phyloP scores from a whole-genome alignment of 805 yeast genomes.

The Tetrapisispora namnaoensis region DNA sequence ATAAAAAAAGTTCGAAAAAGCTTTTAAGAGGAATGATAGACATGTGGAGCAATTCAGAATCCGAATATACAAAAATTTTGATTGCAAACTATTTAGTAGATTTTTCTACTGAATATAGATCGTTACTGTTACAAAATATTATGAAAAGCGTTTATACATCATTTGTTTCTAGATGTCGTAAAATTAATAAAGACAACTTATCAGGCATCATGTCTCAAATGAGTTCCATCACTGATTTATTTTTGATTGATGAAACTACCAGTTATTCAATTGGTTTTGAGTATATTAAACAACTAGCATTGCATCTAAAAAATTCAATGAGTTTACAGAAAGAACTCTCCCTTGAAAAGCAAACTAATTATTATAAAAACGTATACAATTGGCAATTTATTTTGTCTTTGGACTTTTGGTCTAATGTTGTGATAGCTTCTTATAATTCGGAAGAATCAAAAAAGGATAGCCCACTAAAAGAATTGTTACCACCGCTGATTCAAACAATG shows the following conservation, averaged over 20 bases:
- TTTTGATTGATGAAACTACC: conserved; percentile 58
- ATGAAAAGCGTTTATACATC: conserved; percentile 67
- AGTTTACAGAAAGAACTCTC: conserved; percentile 42
- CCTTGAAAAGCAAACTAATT: conserved; percentile 44
- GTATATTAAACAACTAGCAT: conserved; percentile 84
- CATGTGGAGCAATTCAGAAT: conserved; percentile 68
- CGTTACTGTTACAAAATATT: conserved; percentile 56
- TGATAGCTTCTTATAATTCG: conserved; percentile 59
- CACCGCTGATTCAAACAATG: conserved; percentile 92
- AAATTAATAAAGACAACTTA: conserved; percentile 74
- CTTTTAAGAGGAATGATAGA: conserved; percentile 54
- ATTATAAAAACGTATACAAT: conserved; percentile 79
- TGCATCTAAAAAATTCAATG: conserved; percentile 77
- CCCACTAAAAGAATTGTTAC: conserved; percentile 71
- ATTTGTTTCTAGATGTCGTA: conserved; percentile 69
- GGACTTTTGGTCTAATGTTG: conserved; percentile 92
- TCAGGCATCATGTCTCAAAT: conserved; percentile 43
- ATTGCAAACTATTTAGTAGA: conserved; percentile 79
- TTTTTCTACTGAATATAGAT: conserved; percentile 59
- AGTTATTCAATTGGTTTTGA: conserved; percentile 89
- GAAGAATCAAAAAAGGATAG: conserved; percentile 46
- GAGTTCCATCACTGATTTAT: conserved; percentile 54
- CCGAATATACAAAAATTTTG: conserved; percentile 71
- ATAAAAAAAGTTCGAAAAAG: conserved; percentile 68
- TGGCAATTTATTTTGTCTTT: conserved; percentile 95